Evolutionary conservation across 306 rosid genomes (phyloP).

Genomic region (Canavalia gladiata): DNA sequence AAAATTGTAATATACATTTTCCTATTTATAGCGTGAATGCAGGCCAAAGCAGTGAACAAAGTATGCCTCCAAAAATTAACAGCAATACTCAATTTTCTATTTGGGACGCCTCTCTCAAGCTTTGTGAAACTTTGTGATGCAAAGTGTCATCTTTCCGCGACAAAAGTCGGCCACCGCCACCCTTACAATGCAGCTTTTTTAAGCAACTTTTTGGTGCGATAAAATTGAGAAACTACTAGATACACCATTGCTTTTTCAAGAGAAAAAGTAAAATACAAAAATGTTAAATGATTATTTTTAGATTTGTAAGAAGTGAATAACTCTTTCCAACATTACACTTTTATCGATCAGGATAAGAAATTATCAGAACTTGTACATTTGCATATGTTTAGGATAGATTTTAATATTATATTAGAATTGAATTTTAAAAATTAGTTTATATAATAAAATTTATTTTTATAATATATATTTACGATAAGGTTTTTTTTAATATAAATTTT

Average conservation of each 20-base stretch:
- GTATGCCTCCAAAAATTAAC: constrained; percentile 6
- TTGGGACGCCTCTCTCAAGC: constrained; percentile 11
- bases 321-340: too few relatives aligned
- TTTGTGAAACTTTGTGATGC: background rate
- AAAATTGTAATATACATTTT: background rate
- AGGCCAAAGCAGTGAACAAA: constrained; percentile 18
- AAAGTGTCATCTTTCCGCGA: constrained; percentile 23
- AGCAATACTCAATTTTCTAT: background rate
- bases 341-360: too few relatives aligned
- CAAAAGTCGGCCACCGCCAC: constrained; percentile 47
- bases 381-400: too few relatives aligned
- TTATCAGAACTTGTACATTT: too few relatives aligned
- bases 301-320: too few relatives aligned
- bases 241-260: background rate
- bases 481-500: too few relatives aligned
- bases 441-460: too few relatives aligned
- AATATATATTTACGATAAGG: too few relatives aligned
- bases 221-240: background rate
- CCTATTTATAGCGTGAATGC: background rate
- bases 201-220: constrained; percentile 15
- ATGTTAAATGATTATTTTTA: background rate
- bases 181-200: constrained; percentile 34
- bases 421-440: too few relatives aligned
- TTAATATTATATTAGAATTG: too few relatives aligned
- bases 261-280: background rate